Conservation (phyloP, 2,329 filamentous ascomycete genomes). For the Aspergillus fructus region DNA sequence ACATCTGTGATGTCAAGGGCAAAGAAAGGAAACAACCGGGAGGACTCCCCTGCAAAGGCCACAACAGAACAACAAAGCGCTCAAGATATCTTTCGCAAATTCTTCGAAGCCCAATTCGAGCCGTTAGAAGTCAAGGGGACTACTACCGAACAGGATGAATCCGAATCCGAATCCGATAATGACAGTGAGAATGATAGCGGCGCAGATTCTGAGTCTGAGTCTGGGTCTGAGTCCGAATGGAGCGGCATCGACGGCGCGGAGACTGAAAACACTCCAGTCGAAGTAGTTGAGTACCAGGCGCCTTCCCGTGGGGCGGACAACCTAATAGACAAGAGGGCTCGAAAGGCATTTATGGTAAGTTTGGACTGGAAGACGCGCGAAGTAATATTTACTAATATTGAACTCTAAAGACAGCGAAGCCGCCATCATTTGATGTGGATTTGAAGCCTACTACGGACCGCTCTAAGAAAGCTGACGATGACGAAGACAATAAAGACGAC, state of each 20-base stretch:
- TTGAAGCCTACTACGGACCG: constrained; percentile 17
- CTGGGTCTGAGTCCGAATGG: constrained; percentile 55
- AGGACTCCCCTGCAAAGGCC: constrained; percentile 17
- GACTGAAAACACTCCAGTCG: constrained; percentile 43
- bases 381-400: constrained; percentile 9
- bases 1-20: constrained; percentile 31
- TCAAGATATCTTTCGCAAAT: constrained; percentile 73
- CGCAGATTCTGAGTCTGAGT: not conserved
- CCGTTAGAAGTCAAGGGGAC: constrained; percentile 55
- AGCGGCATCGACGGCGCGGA: constrained; percentile 60
- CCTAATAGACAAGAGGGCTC: constrained; percentile 64
- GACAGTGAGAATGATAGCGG: constrained; percentile 25
- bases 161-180: not conserved
- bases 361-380: not conserved
- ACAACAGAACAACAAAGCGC: constrained; percentile 53
- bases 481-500: constrained; percentile 53
- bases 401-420: constrained; percentile 41
- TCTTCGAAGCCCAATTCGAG: constrained; percentile 86
- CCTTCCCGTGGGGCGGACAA: constrained; percentile 43
- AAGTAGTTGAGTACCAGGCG: constrained; percentile 63
- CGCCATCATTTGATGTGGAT: constrained; percentile 41
- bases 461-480: constrained; percentile 26
- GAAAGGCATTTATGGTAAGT: constrained; percentile 75
- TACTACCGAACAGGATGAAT: constrained; percentile 10
- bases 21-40: constrained; percentile 21